Evolutionary conservation across 2,329 filamentous ascomycete species (phyloP).

Genomic region (Tolypocladium nubicola): DNA sequence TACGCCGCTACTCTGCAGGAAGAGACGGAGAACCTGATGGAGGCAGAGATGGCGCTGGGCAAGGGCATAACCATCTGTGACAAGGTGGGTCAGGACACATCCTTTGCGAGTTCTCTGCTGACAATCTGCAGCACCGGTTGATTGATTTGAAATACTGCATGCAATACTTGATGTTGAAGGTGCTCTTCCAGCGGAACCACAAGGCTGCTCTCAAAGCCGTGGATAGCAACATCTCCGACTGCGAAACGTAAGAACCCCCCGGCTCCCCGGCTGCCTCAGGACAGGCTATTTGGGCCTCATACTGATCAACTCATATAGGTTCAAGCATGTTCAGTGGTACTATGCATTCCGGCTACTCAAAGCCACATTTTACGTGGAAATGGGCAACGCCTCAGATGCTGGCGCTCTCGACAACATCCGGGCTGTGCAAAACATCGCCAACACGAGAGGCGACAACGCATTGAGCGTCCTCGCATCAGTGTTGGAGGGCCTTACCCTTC

Average conservation of each 20-base stretch:
- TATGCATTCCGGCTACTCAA: constrained; percentile 70
- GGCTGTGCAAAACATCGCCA: constrained; percentile 48
- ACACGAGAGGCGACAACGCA: constrained; percentile 48
- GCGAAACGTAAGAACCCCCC: constrained; percentile 42
- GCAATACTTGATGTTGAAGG: constrained; percentile 61
- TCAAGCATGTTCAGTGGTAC: constrained; percentile 60
- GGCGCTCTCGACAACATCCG: constrained; percentile 60
- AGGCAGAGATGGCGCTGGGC: constrained; percentile 60
- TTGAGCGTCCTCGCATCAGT: constrained; percentile 55
- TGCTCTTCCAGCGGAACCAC: constrained; percentile 58
- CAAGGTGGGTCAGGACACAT: constrained; percentile 31
- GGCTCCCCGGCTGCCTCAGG: not conserved
- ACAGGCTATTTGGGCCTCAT: not conserved
- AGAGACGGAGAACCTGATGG: constrained; percentile 66
- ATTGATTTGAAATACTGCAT: constrained; percentile 66
- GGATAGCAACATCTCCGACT: constrained; percentile 58
- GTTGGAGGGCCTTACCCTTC: constrained; percentile 58
- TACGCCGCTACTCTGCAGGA: constrained; percentile 63
- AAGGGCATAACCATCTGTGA: constrained; percentile 63
- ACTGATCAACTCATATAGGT: constrained; percentile 23
- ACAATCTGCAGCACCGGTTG: constrained; percentile 22
- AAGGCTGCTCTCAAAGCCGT: constrained; percentile 64
- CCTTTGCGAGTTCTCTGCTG: not conserved
- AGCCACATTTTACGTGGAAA: constrained; percentile 56
- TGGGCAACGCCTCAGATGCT: constrained; percentile 48